phyloP scores from a whole-genome alignment of 495 filamentous ascomycete genomes.

The Lophium mytilinum region DNA sequence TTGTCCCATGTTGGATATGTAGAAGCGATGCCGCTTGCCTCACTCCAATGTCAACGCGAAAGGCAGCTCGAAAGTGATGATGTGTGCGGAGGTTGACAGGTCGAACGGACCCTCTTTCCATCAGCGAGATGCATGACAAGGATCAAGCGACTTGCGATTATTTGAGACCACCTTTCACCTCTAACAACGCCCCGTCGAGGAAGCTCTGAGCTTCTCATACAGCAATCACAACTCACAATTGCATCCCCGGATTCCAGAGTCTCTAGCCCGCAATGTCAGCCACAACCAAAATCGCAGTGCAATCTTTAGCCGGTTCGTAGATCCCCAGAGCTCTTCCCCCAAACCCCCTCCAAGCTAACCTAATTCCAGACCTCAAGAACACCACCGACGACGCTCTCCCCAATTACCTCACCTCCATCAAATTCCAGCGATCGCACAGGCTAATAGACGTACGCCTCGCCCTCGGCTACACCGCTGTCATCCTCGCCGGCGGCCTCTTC shows the following conservation, averaged over 20 bases:
- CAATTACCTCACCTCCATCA: conserved; percentile 80
- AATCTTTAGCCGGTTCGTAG: conserved; percentile 55
- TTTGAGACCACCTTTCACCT: conserved; percentile 20
- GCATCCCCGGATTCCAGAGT: conserved; percentile 33
- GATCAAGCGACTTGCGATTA: neutral
- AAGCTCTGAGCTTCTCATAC: conserved; percentile 10
- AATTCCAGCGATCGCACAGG: conserved; percentile 71
- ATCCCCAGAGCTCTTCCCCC: neutral
- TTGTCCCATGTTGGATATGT: conserved; percentile 62
- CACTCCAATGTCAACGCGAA: neutral
- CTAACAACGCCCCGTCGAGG: neutral
- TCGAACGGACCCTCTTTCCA: conserved; percentile 5
- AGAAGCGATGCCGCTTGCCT: neutral
- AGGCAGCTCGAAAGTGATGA: conserved; percentile 2
- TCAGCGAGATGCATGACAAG: conserved; percentile 7
- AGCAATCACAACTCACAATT: conserved; percentile 26
- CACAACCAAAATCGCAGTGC: conserved; percentile 50
- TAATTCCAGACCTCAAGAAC: conserved; percentile 76
- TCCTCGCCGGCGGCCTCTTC: conserved; percentile 73
- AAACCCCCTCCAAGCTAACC: neutral
- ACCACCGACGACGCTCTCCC: conserved; percentile 88
- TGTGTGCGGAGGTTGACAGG: conserved; percentile 4
- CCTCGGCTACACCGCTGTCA: conserved; percentile 75
- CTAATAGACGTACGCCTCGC: conserved; percentile 74
- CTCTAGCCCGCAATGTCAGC: conserved; percentile 10